phyloP scores from a whole-genome alignment of 305 asterid species.

The Fraxinus nigra region DNA sequence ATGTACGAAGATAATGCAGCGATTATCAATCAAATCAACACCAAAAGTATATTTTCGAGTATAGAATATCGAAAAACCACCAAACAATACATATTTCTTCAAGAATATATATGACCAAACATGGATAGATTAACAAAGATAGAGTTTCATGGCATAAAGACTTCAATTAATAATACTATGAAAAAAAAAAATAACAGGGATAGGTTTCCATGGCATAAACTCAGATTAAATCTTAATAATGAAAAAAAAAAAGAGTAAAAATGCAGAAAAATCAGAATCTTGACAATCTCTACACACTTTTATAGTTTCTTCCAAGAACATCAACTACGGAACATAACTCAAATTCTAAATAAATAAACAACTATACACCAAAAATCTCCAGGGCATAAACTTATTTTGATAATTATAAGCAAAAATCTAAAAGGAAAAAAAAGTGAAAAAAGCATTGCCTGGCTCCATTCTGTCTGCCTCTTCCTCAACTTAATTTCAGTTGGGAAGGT shows the following conservation, averaged over 20 bases:
- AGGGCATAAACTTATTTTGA: neutral
- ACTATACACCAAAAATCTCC: neutral
- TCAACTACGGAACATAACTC: neutral
- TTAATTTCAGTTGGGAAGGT: neutral
- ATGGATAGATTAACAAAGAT: neutral
- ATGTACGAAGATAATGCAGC: neutral
- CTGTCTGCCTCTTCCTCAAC: neutral
- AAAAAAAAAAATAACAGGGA: neutral
- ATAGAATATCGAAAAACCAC: neutral
- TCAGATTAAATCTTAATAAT: neutral
- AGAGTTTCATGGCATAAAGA: neutral
- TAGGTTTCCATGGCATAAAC: neutral
- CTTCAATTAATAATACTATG: too few species aligned
- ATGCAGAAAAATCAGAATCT: neutral
- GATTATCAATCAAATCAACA: neutral
- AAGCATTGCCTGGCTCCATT: neutral
- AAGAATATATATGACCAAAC: neutral
- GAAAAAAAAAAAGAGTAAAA: neutral
- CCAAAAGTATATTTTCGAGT: too few species aligned
- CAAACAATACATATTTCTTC: neutral
- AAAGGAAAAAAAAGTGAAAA: neutral
- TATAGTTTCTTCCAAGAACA: neutral
- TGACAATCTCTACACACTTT: neutral
- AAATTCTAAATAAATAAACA: neutral
- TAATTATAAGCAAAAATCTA: neutral